Evolutionary conservation across 768 basidiomycete genomes (phyloP), one percentile per base, ranked within the genome.

Genomic region (Mycena galopus): DNA sequence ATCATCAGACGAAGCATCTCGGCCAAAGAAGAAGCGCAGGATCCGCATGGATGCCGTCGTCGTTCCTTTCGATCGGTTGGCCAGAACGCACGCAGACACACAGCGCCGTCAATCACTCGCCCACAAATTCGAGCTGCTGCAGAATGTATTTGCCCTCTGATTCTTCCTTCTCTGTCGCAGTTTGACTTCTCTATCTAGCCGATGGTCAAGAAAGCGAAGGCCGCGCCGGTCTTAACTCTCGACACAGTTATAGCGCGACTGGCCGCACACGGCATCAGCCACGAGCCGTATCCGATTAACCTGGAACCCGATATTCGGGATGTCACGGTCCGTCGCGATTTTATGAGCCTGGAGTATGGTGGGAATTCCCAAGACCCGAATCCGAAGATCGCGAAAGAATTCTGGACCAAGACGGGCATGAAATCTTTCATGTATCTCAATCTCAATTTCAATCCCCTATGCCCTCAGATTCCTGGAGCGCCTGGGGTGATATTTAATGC

Each of bases 361-460:
- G 85, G 85, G 2, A 83, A 77, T 65, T 29, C 69, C 6, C 81
- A 82, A 61, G 74, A 71, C 4, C 81, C 80, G 1, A 78, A 75
- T 51, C 83, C 83, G 0, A 55, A 19, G 0, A 81, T 81, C 16
- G 33, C 62, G 3, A 33, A 67, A 2, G 55, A 73, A 0, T 74
- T 71, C n/a, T 9, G 82, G 7, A 76, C 71, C 0, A 39, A 60
- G 10, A 83, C 84, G 65, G 81, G 83, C 2, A 44, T 78, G 55
- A 47, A 78, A 8, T 78, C 83, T 30, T 85, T 84, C 65, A 79
- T 81, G 78, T 86, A 78, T 67, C 73, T 81, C 0, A 81, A 80
- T 60, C 75, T 81, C 1, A 56, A 68, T 2, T 79, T 77, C 47
- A 81, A 85, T 47, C 83, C 84, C 2, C 76, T 83, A 25, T 84